Evolutionary conservation across 78 protist genomes (phyloP).

Genomic region (Dictyostelium purpureum): DNA sequence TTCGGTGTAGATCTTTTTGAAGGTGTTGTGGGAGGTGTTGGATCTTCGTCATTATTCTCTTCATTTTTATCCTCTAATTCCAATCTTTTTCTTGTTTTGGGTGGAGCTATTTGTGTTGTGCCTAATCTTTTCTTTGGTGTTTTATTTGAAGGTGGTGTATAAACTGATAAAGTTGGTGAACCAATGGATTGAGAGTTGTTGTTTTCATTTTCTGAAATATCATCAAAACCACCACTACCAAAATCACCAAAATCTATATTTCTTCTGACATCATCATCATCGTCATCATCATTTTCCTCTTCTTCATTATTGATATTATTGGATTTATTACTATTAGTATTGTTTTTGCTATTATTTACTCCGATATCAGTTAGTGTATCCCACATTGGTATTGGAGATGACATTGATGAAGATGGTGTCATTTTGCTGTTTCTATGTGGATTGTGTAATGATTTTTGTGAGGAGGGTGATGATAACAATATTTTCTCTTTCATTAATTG

Average conservation of each 20-base stretch:
- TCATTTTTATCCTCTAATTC: too few species aligned
- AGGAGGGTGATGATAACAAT: background rate
- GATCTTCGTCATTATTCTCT: too few species aligned
- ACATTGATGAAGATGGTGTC: too few species aligned
- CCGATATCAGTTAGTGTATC: too few species aligned
- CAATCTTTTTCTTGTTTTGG: background rate
- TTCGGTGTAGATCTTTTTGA: too few species aligned
- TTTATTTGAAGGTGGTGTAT: background rate
- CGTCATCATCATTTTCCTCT: background rate
- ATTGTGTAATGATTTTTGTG: background rate
- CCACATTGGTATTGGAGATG: background rate
- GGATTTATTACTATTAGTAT: background rate
- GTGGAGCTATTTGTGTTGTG: too few species aligned
- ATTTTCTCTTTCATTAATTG: background rate
- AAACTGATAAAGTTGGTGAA: background rate
- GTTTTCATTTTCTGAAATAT: too few species aligned
- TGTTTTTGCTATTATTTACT: background rate
- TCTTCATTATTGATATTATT: background rate
- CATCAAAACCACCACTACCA: too few species aligned
- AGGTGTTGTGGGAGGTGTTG: too few species aligned
- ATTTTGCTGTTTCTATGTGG: too few species aligned
- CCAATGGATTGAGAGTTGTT: too few species aligned
- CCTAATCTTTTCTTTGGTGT: too few species aligned
- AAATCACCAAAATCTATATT: background rate
- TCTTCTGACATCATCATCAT: background rate